phyloP scores from a whole-genome alignment of 129 eudicot genomes.

The Chrysanthemum makinoi region DNA sequence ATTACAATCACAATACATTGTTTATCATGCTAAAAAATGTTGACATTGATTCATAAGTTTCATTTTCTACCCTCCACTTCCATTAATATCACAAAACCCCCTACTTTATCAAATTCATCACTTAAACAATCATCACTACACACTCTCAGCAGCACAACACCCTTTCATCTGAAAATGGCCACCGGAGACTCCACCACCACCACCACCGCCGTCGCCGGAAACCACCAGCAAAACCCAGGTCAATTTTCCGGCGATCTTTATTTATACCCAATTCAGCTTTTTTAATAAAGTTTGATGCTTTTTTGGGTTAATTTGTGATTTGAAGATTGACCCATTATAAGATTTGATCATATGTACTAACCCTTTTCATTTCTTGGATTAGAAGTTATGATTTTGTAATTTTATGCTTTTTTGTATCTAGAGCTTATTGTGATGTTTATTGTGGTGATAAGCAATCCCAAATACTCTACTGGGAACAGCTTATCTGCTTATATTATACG shows the following conservation, averaged over 20 bases:
- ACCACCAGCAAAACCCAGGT: neutral
- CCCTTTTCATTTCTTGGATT: too few relatives aligned
- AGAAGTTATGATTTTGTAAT: too few relatives aligned
- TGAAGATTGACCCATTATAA: conserved; percentile 6
- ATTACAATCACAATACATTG: too few relatives aligned
- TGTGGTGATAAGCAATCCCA: too few relatives aligned
- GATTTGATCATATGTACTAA: conserved; percentile 1
- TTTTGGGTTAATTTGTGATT: conserved; percentile 21
- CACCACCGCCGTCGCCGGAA: neutral
- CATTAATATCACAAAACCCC: too few relatives aligned
- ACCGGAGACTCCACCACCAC: neutral
- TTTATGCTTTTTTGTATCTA: too few relatives aligned
- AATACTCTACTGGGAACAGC: too few relatives aligned
- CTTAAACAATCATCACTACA: neutral
- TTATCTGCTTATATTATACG: too few relatives aligned
- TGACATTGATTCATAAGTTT: too few relatives aligned
- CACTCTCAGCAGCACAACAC: neutral
- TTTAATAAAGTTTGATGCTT: conserved; percentile 1
- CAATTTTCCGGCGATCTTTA: neutral
- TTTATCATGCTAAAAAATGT: too few relatives aligned
- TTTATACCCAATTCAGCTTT: neutral
- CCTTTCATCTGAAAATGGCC: neutral
- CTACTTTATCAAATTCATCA: neutral
- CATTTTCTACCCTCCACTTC: too few relatives aligned
- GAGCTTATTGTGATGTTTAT: too few relatives aligned